phyloP scores from a whole-genome alignment of 495 filamentous ascomycete genomes.

The Aspergillus olivimuriae region DNA sequence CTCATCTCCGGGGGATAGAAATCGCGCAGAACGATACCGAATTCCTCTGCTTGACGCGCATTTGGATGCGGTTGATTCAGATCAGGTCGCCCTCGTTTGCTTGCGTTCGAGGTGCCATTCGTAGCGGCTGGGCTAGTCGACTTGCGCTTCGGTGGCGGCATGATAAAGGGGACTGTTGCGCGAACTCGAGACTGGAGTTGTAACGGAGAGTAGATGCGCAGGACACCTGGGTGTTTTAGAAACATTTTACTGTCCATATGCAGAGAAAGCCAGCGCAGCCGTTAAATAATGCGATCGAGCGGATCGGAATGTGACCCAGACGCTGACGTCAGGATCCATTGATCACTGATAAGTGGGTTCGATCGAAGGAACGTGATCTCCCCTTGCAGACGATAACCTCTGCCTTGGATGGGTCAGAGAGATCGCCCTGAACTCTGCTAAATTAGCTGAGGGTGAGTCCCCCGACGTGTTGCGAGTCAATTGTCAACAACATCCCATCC shows the following conservation, averaged over 20 bases:
- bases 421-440: too few relatives aligned
- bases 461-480: too few relatives aligned
- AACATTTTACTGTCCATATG: neutral
- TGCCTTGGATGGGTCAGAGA: too few relatives aligned
- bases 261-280: too few relatives aligned
- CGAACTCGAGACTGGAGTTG: neutral
- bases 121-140: neutral
- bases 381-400: too few relatives aligned
- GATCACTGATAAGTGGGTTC: too few relatives aligned
- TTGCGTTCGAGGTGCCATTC: slow-evolving; percentile 7
- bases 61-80: slow-evolving; percentile 29
- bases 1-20: slow-evolving; percentile 86
- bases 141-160: slow-evolving; percentile 4
- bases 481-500: too few relatives aligned
- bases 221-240: neutral
- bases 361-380: too few relatives aligned
- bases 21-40: slow-evolving; percentile 66
- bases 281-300: slow-evolving; percentile 8
- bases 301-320: slow-evolving; percentile 14
- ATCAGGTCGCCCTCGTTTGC: slow-evolving; percentile 17
- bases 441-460: too few relatives aligned
- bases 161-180: slow-evolving; percentile 29
- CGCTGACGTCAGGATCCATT: slow-evolving; percentile 18
- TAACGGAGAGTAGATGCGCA: neutral
- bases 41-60: slow-evolving; percentile 48